Evolutionary conservation across 2,329 filamentous ascomycete genomes (phyloP), one percentile per base, ranked within the genome.

Genomic region (Fusarium sp.): DNA sequence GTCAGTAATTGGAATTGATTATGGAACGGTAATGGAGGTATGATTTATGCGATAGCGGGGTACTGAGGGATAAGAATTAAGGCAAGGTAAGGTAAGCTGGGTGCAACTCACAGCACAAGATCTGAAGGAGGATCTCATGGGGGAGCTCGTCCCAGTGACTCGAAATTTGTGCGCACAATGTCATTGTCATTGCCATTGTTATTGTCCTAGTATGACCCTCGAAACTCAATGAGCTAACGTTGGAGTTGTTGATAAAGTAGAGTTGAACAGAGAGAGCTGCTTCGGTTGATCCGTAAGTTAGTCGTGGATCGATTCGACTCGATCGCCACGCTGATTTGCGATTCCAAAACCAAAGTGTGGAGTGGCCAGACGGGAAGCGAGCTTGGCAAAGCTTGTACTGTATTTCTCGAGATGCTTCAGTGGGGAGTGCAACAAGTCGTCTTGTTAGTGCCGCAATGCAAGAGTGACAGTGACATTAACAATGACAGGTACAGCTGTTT

Each of bases 61-160:
- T 74, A 62, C 59, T 56, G 73, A 70, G 69, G 74, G 73, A 74
- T 64, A 71, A 43, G 59, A 35, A 57, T 57, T 46, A 58, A 49
- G 53, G 38, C 32, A 13, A 35, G 54, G 30, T 2, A 69, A 64
- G 54, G 40, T 43, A 61, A 70, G 63, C 60, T 47, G 52, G 57
- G 44, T 40, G 43, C 56, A 52, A 72, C 89, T 84, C 84, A 92
- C 90, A 89, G 74, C 86, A 86, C 68, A 92, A 82, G 73, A 93
- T 88, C 77, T 91, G 88, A 70, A 90, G 84, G 64, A 92, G 79
- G 71, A 92, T 88, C 83, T 93, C 91, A 80, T 88, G 86, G 43
- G 91, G 91, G 72, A 93, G 87, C 76, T 84, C 85, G 73, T 89
- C 85, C 80, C 78, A 82, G 62, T 73, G 56, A 38, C 50, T 72